Percentiles rank a stretch among this genome's conserved stretches.
These are phyloP conservation scores for Rhodotorula sp. DNA, from an alignment of 1,284 basidiomycete genomes.

Conservation along the genomic window DNA sequence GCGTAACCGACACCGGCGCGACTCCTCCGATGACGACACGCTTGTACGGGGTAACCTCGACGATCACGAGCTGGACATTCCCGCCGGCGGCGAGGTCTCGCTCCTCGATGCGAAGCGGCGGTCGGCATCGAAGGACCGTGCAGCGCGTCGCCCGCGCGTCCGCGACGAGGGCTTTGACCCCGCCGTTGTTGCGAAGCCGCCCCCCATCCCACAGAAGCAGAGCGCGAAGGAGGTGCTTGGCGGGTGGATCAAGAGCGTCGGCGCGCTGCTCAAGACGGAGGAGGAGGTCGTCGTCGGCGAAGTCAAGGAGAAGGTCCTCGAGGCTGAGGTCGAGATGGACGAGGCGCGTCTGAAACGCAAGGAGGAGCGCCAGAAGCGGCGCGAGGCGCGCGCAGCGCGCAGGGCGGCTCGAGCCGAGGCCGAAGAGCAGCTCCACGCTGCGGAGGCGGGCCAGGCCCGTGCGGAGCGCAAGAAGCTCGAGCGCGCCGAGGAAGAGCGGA, in stretches of 20 bases:
- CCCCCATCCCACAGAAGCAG: background rate
- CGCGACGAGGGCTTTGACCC: conserved; percentile 26
- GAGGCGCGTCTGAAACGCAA: conserved; percentile 14
- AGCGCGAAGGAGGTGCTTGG: conserved; percentile 19
- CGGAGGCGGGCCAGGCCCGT: background rate
- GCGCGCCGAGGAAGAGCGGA: background rate
- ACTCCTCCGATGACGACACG: conserved; percentile 33
- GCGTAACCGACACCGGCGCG: conserved; percentile 20
- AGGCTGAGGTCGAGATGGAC: conserved; percentile 8
- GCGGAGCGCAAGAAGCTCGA: background rate
- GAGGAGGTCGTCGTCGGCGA: conserved; percentile 6
- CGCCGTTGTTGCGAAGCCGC: conserved; percentile 6
- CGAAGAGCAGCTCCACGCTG: background rate
- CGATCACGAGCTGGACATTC: conserved; percentile 25
- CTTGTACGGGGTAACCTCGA: conserved; percentile 26
- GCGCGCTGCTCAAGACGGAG: conserved; percentile 19
- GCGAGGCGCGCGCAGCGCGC: conserved; percentile 16
- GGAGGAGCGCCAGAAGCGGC: conserved; percentile 10
- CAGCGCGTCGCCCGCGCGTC: background rate
- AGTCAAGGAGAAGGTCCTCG: conserved; percentile 8
- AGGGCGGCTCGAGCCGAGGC: conserved; percentile 8
- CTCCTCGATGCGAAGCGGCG: conserved; percentile 24
- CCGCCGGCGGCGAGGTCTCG: conserved; percentile 20
- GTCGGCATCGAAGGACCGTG: conserved; percentile 1
- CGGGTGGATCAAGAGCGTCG: conserved; percentile 29